Conservation (phyloP, 768 basidiomycete genomes). For the Clavaria fumosa region DNA sequence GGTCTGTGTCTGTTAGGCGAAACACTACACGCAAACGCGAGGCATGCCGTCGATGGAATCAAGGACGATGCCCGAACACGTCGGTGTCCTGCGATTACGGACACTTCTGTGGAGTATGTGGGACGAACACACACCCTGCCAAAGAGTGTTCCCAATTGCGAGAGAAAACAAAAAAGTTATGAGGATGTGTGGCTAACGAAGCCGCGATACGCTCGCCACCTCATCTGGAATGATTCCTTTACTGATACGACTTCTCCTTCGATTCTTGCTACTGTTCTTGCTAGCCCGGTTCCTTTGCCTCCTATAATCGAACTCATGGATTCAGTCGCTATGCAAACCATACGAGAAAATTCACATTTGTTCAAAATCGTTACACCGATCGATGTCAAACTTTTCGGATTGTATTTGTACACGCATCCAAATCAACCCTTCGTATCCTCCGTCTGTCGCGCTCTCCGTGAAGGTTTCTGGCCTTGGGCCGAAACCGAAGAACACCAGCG, state of each 20-base stretch:
- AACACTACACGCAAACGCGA: neutral
- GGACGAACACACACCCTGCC: neutral
- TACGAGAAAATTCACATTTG: slow-evolving; percentile 5
- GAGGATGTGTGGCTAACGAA: neutral
- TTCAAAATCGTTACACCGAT: slow-evolving; percentile 15
- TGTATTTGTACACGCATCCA: slow-evolving; percentile 14
- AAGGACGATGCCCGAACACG: neutral
- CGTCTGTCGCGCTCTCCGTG: slow-evolving; percentile 15
- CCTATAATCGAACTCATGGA: slow-evolving; percentile 1
- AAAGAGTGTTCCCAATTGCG: neutral
- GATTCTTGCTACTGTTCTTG: neutral
- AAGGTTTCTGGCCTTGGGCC: slow-evolving; percentile 33
- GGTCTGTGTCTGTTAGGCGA: neutral
- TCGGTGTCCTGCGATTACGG: neutral
- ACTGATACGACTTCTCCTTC: slow-evolving; percentile 6
- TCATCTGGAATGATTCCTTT: slow-evolving; percentile 5
- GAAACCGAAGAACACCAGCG: slow-evolving; percentile 12
- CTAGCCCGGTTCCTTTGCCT: neutral
- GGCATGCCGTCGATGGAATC: neutral
- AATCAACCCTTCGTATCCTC: slow-evolving; percentile 17
- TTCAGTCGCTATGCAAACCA: neutral
- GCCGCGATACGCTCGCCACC: slow-evolving; percentile 4
- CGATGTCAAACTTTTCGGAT: slow-evolving; percentile 12
- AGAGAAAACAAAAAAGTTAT: neutral
- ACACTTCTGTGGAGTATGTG: neutral